These are phyloP conservation scores for Salix arbutifolia DNA, from an alignment of 345 rosid genomes.

Conservation along the genomic window DNA sequence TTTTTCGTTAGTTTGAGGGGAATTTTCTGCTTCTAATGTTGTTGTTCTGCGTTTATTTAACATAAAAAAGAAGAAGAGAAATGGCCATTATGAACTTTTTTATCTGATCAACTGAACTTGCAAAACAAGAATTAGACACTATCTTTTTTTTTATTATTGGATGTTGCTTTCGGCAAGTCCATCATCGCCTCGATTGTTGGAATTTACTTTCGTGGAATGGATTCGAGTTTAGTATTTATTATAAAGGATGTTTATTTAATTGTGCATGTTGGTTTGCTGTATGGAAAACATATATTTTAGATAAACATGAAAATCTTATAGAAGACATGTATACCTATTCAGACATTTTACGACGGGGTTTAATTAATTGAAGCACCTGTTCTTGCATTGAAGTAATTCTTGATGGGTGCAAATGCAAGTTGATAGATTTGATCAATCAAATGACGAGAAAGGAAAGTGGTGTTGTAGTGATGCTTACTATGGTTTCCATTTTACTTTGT, in stretches of 20 bases:
- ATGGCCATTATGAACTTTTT: neutral
- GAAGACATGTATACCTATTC: neutral
- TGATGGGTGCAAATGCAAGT: neutral
- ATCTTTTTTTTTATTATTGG: neutral
- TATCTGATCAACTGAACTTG: neutral
- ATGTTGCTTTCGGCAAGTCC: neutral
- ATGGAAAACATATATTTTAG: neutral
- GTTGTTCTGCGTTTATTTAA: neutral
- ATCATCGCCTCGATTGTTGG: neutral
- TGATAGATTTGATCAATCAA: neutral
- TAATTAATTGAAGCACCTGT: neutral
- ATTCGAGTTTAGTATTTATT: neutral
- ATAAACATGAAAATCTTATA: neutral
- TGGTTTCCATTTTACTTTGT: neutral
- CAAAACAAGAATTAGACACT: neutral
- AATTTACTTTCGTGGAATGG: neutral
- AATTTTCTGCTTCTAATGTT: neutral
- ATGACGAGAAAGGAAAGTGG: neutral
- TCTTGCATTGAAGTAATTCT: neutral
- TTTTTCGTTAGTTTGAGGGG: neutral
- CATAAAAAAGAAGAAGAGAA: neutral
- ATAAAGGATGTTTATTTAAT: neutral
- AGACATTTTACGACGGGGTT: neutral
- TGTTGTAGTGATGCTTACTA: neutral
- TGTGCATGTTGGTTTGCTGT: neutral